Conservation (phyloP, 108 stramenopile genomes). For the Cyclotella cryptica region DNA sequence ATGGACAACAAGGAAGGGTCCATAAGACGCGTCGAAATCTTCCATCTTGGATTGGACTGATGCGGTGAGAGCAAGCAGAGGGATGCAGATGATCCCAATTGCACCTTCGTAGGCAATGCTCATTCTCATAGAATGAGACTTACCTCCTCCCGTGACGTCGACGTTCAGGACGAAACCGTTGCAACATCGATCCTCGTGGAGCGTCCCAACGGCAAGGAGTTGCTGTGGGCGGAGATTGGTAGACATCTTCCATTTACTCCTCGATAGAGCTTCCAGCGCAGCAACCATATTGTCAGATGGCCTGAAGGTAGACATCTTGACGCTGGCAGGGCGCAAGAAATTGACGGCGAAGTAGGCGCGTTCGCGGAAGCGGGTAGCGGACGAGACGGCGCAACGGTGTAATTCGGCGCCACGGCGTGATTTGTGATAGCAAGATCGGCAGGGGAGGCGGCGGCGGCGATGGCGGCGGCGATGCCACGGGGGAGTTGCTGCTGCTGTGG, state of each 20-base stretch:
- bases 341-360: no score
- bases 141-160: background rate
- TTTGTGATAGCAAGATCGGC: no score
- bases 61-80: conserved; percentile 1
- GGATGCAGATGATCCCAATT: background rate
- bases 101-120: no score
- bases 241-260: background rate
- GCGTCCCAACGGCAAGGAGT: background rate
- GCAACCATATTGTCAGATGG: background rate
- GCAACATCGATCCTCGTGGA: background rate
- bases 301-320: background rate
- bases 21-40: background rate
- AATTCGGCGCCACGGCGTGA: no score
- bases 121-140: background rate
- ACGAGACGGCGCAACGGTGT: no score
- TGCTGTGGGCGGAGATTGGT: background rate
- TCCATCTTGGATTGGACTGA: background rate
- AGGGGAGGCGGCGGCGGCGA: no score
- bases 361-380: no score
- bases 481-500: no score
- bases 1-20: background rate
- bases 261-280: background rate
- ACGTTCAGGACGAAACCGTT: background rate
- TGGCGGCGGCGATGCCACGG: no score
- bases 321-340: background rate